These are phyloP conservation scores for Lachancea sp. DNA, from an alignment of 805 yeast species.

Conservation along the genomic window DNA sequence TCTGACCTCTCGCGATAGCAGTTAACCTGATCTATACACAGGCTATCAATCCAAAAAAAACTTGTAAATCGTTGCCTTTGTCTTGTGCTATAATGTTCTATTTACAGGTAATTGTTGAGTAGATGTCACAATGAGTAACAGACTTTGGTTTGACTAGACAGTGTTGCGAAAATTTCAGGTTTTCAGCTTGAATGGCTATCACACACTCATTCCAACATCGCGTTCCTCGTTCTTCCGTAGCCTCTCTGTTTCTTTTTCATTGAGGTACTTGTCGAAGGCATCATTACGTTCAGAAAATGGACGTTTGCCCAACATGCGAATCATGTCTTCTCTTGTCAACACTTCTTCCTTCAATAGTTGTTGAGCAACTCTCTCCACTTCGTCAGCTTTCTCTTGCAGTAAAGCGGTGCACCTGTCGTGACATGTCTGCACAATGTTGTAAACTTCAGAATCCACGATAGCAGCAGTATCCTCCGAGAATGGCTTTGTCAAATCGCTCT, in stretches of 20 bases:
- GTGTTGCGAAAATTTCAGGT: no score
- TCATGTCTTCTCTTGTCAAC: slow-evolving; percentile 90
- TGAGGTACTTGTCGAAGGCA: slow-evolving; percentile 50
- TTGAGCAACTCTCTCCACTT: slow-evolving; percentile 81
- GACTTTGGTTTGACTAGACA: no score
- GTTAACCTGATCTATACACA: no score
- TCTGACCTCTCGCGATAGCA: no score
- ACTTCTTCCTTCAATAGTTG: slow-evolving; percentile 82
- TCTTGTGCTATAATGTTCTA: background rate
- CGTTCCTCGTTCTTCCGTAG: slow-evolving; percentile 22
- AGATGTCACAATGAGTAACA: no score
- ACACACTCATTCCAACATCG: slow-evolving; percentile 4
- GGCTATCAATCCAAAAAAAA: no score
- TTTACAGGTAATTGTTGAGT: background rate
- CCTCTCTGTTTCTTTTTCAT: slow-evolving; percentile 24
- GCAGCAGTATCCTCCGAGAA: slow-evolving; percentile 84
- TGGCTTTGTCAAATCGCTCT: slow-evolving; percentile 70
- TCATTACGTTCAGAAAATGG: slow-evolving; percentile 88
- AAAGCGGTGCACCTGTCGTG: slow-evolving; percentile 65
- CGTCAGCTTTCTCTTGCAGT: slow-evolving; percentile 61
- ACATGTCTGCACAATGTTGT: slow-evolving; percentile 68
- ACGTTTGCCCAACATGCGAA: slow-evolving; percentile 78
- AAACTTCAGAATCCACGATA: slow-evolving; percentile 75
- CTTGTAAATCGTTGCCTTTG: background rate
- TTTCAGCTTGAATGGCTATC: no score